phyloP scores from a whole-genome alignment of 2,329 filamentous ascomycete genomes.

The Aspergillus persii region DNA sequence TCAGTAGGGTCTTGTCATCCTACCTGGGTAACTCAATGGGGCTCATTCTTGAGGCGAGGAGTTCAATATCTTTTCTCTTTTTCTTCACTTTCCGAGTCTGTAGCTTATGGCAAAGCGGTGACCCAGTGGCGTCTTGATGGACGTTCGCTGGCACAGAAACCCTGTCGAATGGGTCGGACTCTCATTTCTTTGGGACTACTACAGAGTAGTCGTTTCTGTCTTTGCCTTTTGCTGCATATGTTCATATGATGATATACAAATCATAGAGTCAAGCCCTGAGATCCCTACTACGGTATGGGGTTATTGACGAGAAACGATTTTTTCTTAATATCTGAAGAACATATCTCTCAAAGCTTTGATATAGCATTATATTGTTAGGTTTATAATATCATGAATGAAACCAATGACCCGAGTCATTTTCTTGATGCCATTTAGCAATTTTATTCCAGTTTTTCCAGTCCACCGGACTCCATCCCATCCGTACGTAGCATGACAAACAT shows the following conservation, averaged over 20 bases:
- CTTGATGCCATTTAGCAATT: neutral
- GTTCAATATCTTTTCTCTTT: constrained; percentile 50
- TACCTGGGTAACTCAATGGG: constrained; percentile 94
- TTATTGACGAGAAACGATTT: constrained; percentile 51
- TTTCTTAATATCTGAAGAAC: constrained; percentile 50
- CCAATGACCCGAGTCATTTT: neutral
- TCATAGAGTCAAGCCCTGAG: constrained; percentile 99
- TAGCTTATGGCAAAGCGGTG: constrained; percentile 57
- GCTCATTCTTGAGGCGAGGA: constrained; percentile 99
- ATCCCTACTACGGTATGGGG: constrained; percentile 44
- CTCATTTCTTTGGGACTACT: constrained; percentile 19
- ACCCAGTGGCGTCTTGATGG: constrained; percentile 21
- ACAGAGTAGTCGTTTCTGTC: neutral
- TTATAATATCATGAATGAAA: neutral
- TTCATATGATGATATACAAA: constrained; percentile 87
- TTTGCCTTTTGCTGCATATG: constrained; percentile 27
- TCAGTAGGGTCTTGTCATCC: constrained; percentile 32
- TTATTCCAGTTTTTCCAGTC: neutral
- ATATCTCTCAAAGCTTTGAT: constrained; percentile 7
- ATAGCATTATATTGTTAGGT: neutral
- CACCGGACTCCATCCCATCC: neutral
- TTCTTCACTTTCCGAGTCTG: constrained; percentile 42
- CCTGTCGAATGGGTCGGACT: constrained; percentile 70
- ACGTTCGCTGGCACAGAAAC: constrained; percentile 49
- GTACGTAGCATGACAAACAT: constrained; percentile 4